phyloP scores from a whole-genome alignment of 2,329 filamentous ascomycete species.

The Colletotrichum truncatum region DNA sequence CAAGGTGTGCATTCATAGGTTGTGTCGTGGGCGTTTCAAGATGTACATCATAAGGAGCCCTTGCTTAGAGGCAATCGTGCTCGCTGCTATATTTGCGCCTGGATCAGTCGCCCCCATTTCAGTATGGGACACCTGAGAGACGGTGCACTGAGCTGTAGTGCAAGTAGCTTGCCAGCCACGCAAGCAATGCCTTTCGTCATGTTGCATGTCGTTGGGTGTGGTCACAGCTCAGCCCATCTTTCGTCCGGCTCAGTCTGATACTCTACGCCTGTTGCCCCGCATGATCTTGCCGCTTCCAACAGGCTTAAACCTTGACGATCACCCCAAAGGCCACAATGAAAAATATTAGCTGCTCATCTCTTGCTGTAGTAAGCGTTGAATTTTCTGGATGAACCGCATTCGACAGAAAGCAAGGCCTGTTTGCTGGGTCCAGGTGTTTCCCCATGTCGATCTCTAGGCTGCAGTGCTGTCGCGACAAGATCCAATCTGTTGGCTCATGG shows the following conservation, averaged over 20 bases:
- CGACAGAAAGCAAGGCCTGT: too few species aligned
- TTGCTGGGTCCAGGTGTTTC: too few species aligned
- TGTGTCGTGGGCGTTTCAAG: conserved; percentile 35
- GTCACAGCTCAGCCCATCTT: neutral
- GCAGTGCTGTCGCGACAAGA: too few species aligned
- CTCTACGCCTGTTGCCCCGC: neutral
- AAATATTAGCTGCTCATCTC: too few species aligned
- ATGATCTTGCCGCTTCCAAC: neutral
- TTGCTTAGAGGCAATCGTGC: neutral
- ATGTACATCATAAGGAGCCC: conserved; percentile 38
- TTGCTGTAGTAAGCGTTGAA: too few species aligned
- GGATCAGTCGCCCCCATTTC: neutral
- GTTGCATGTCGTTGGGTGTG: neutral
- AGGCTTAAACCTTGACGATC: neutral
- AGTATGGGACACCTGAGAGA: neutral
- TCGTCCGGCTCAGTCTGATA: neutral
- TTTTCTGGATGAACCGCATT: too few species aligned
- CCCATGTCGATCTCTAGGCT: too few species aligned
- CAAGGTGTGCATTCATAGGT: neutral
- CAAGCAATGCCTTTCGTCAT: neutral
- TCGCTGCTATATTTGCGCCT: neutral
- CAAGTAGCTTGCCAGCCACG: neutral
- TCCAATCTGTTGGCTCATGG: too few species aligned
- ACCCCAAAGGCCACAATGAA: neutral
- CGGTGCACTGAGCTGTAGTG: neutral